These are phyloP conservation scores for Apiotrichum sp. DNA, from an alignment of 1,284 basidiomycete species.

Conservation along the genomic window DNA sequence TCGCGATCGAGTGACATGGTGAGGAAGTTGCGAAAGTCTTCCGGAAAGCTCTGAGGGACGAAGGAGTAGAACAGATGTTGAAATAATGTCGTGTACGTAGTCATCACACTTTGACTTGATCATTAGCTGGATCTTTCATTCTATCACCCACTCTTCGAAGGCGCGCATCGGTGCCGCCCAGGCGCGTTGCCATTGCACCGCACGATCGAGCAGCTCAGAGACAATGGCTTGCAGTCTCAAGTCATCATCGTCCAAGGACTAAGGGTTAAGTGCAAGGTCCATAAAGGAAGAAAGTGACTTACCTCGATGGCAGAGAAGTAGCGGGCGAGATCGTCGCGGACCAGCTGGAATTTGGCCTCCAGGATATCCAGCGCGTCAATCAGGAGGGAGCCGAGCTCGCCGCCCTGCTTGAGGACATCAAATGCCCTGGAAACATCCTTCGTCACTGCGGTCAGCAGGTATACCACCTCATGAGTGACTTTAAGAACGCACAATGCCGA, in stretches of 20 bases:
- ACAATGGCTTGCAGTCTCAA: slow-evolving; percentile 16
- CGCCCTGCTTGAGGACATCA: slow-evolving; percentile 10
- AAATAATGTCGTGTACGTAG: slow-evolving; percentile 27
- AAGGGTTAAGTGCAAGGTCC: neutral
- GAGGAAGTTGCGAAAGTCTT: slow-evolving; percentile 32
- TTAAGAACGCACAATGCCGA: neutral
- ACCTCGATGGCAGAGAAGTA: slow-evolving; percentile 28
- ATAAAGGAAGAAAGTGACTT: neutral
- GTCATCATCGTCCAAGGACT: slow-evolving; percentile 2
- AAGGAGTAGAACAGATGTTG: slow-evolving; percentile 41
- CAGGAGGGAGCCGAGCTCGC: slow-evolving; percentile 18
- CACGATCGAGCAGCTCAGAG: slow-evolving; percentile 34
- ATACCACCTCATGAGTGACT: no score
- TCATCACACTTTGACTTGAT: slow-evolving; percentile 21
- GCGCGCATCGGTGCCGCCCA: slow-evolving; percentile 36
- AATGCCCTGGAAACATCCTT: slow-evolving; percentile 25
- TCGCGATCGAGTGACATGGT: slow-evolving; percentile 24
- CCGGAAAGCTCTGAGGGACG: slow-evolving; percentile 35
- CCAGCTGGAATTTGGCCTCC: slow-evolving; percentile 29
- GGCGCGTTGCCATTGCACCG: slow-evolving; percentile 40
- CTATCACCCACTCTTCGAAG: slow-evolving; percentile 34
- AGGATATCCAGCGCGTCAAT: slow-evolving; percentile 20
- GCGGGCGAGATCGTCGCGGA: slow-evolving; percentile 28
- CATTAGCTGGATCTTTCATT: neutral
- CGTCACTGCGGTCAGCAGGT: neutral